phyloP scores from a whole-genome alignment of 2,329 filamentous ascomycete species.

The Alternaria rosae region DNA sequence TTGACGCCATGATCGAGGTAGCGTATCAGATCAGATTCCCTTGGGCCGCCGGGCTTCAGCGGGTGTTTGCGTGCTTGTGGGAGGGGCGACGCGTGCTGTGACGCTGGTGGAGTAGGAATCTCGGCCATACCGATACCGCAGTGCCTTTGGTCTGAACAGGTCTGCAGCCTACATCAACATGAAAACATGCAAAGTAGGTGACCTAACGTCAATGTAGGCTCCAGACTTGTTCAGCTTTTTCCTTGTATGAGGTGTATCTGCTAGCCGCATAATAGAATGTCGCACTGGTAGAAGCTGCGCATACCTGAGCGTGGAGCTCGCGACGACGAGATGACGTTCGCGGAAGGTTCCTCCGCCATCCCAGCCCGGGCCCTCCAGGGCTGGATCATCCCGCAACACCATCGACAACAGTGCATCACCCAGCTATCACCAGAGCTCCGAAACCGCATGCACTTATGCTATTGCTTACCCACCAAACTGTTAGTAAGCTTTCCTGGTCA shows the following conservation, averaged over 20 bases:
- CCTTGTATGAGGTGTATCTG: background rate
- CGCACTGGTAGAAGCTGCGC: background rate
- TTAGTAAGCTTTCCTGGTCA: background rate
- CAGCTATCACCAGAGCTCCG: background rate
- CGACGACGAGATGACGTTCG: conserved; percentile 8
- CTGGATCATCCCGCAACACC: background rate
- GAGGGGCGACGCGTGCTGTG: conserved; percentile 53
- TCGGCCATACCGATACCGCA: no score
- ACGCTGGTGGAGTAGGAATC: conserved; percentile 57
- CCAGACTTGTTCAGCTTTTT: background rate
- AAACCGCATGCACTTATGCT: background rate
- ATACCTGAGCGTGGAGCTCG: background rate
- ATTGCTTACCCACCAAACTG: background rate
- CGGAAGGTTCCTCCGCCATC: background rate
- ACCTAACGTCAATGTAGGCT: no score
- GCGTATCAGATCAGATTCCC: conserved; percentile 66
- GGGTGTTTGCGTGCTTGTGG: conserved; percentile 62
- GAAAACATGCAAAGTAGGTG: no score
- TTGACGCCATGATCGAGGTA: conserved; percentile 62
- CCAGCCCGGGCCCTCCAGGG: background rate
- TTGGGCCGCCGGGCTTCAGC: conserved; percentile 62
- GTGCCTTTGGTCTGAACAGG: no score
- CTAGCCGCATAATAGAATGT: background rate
- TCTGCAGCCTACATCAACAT: no score
- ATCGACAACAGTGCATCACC: background rate